phyloP scores from a whole-genome alignment of 2,329 filamentous ascomycete genomes.

The Penicillium sp. region DNA sequence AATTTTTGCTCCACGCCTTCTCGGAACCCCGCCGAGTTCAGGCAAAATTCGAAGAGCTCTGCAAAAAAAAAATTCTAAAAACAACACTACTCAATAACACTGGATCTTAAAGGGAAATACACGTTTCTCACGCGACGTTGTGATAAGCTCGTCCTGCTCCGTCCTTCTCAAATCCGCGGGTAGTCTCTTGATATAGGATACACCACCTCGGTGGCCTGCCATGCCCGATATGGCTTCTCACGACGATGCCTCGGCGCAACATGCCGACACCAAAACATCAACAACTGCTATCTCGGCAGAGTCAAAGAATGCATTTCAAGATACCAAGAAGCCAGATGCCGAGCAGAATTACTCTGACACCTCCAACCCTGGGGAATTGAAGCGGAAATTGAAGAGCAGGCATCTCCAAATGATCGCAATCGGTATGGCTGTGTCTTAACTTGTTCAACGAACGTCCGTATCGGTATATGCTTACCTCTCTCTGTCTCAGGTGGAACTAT shows the following conservation, averaged over 20 bases:
- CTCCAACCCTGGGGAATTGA: constrained; percentile 20
- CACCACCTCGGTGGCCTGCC: neutral
- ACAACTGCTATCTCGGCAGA: constrained; percentile 2
- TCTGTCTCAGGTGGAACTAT: constrained; percentile 22
- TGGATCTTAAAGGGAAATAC: neutral
- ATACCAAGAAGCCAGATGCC: constrained; percentile 19
- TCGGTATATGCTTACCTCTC: constrained; percentile 7
- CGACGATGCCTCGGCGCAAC: constrained; percentile 6
- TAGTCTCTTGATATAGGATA: no score
- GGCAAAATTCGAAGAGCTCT: neutral
- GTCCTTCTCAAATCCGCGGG: no score
- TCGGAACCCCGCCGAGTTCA: constrained; percentile 2
- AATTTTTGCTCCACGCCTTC: constrained; percentile 13
- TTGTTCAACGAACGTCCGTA: neutral
- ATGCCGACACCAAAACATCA: neutral
- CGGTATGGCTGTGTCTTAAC: constrained; percentile 11
- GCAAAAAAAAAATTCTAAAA: constrained; percentile 11
- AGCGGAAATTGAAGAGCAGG: constrained; percentile 26
- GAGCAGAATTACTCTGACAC: constrained; percentile 17
- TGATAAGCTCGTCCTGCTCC: neutral
- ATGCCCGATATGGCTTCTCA: constrained; percentile 16
- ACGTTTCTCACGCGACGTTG: neutral
- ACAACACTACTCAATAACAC: neutral
- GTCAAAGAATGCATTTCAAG: constrained; percentile 12
- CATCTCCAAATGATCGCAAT: constrained; percentile 29